phyloP scores from a whole-genome alignment of 75 land plant genomes.

The Pinus taeda region DNA sequence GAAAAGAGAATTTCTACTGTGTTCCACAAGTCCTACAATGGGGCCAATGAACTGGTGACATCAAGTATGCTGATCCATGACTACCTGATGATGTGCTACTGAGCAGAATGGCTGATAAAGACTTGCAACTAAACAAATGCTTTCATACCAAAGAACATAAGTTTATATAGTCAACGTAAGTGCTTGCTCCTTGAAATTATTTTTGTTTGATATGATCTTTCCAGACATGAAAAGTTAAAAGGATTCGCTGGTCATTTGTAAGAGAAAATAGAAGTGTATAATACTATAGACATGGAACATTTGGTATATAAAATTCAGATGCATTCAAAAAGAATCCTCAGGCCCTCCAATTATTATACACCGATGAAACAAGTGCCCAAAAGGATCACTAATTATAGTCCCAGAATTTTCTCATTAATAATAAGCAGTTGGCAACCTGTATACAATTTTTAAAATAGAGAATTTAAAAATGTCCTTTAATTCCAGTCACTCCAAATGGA shows the following conservation, averaged over 20 bases:
- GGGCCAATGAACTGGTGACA: no score
- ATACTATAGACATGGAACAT: background rate
- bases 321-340: background rate
- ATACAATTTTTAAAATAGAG: background rate
- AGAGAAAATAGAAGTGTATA: background rate
- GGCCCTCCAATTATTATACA: background rate
- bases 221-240: no score
- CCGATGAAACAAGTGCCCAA: background rate
- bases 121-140: no score
- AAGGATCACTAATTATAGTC: background rate
- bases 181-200: no score
- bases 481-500: background rate
- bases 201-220: no score
- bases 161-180: no score
- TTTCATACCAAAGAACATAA: no score
- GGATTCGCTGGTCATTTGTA: background rate
- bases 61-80: no score
- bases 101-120: no score
- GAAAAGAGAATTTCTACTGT: no score
- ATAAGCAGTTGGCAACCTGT: background rate
- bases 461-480: background rate
- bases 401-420: background rate
- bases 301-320: background rate
- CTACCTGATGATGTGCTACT: no score
- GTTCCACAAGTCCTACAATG: no score